phyloP scores from a whole-genome alignment of 805 yeast species.

The Ogataea ganodermae region DNA sequence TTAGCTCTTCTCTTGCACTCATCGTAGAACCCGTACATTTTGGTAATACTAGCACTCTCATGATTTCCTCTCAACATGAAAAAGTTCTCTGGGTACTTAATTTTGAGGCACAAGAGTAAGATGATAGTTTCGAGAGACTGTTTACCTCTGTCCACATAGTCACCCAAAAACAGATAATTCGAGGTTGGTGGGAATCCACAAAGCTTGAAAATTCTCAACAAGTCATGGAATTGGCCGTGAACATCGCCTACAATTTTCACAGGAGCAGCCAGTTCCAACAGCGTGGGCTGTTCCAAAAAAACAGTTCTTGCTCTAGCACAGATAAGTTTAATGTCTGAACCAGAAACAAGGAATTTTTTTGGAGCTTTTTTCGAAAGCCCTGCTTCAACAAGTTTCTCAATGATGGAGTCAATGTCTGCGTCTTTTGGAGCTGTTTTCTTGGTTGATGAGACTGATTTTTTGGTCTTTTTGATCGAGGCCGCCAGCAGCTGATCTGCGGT shows the following conservation, averaged over 20 bases:
- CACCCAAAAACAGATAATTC: slow-evolving; percentile 58
- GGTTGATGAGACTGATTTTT: background rate
- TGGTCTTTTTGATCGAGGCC: slow-evolving; percentile 6
- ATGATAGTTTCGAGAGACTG: slow-evolving; percentile 58
- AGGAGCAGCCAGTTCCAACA: slow-evolving; percentile 69
- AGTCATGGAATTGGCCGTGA: slow-evolving; percentile 65
- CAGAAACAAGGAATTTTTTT: slow-evolving; percentile 51
- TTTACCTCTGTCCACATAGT: slow-evolving; percentile 61
- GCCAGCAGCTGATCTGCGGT: slow-evolving; percentile 2
- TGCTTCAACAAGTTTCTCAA: slow-evolving; percentile 56
- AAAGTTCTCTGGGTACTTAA: slow-evolving; percentile 61
- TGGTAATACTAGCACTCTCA: slow-evolving; percentile 59
- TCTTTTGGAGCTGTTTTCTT: slow-evolving; percentile 4
- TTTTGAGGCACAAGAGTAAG: slow-evolving; percentile 52
- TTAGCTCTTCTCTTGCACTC: slow-evolving; percentile 57
- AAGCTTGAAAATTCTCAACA: slow-evolving; percentile 54
- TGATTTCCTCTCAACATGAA: slow-evolving; percentile 63
- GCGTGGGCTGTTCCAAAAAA: slow-evolving; percentile 63
- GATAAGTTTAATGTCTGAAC: slow-evolving; percentile 56
- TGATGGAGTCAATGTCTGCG: slow-evolving; percentile 61
- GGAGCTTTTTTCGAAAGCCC: slow-evolving; percentile 47
- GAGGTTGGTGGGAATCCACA: slow-evolving; percentile 62
- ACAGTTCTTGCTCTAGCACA: slow-evolving; percentile 60
- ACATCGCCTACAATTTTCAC: slow-evolving; percentile 85
- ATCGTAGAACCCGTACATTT: slow-evolving; percentile 61